A percentile compares a stretch with the other conserved stretches of the same genome.
Conservation (phyloP, 2,329 filamentous ascomycete genomes). For the Botryotinia narcissicola region DNA sequence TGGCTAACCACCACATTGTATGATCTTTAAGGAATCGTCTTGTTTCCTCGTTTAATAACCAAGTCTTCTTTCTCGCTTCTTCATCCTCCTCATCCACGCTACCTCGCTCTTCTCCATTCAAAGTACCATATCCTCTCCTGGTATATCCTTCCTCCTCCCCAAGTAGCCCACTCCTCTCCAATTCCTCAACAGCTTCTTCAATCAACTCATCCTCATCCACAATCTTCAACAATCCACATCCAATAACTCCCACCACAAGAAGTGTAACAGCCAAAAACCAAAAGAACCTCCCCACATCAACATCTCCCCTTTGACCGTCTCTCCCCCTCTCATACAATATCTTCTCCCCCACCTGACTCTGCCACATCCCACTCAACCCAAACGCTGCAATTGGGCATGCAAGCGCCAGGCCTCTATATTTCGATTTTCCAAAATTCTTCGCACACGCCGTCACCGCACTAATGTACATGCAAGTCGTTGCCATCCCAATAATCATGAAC, state of each 20-base stretch:
- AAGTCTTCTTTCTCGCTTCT: constrained; percentile 72
- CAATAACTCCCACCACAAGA: constrained; percentile 66
- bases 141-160: constrained; percentile 72
- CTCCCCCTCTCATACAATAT: constrained; percentile 68
- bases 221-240: constrained; percentile 70
- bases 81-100: constrained; percentile 47
- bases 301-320: constrained; percentile 61
- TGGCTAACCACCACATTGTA: constrained; percentile 94
- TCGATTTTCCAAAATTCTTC: constrained; percentile 93
- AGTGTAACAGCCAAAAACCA: constrained; percentile 77
- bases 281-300: constrained; percentile 84
- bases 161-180: constrained; percentile 84
- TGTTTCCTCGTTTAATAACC: constrained; percentile 89
- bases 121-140: constrained; percentile 61
- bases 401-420: constrained; percentile 82
- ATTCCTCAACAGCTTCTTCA: constrained; percentile 82
- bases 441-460: constrained; percentile 90
- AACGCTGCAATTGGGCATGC: constrained; percentile 90
- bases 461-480: constrained; percentile 86
- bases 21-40: constrained; percentile 77
- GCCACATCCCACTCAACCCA: constrained; percentile 92
- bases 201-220: constrained; percentile 86
- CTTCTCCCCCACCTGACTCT: constrained; percentile 81
- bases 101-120: constrained; percentile 38
- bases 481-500: constrained; percentile 79